Evolutionary conservation across 2,329 filamentous ascomycete genomes (phyloP), one percentile per base, ranked within the genome.

Genomic region (Penicillium oxalicum): DNA sequence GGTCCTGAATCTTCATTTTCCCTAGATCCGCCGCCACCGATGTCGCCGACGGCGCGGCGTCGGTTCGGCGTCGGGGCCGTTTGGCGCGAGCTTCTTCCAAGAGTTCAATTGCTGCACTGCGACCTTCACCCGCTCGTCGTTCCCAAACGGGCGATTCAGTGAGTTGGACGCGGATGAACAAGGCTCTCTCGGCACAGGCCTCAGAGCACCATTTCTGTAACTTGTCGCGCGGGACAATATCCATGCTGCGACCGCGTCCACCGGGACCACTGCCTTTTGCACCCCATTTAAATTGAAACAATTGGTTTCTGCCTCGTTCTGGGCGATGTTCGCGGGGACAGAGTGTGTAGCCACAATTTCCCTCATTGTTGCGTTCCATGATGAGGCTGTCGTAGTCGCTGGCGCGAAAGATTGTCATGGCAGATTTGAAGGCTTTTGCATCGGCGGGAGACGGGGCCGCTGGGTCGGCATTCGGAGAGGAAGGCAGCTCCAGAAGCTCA

Each of bases 91-190:
- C 79, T 66, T 94, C 88, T 46, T 88, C 82, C 1, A 86, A 67
- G 33, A 89, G 62, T 33, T 85, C 77, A 53, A 89, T 80, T 38
- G 74, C 65, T 36, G 77, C 74, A 1, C 72, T 72, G 28, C 77
- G 56, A 9, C 51, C 48, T 41, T 63, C 64, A 27, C 58, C 77
- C 3, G 79, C 82, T 4, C 79, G 79, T 45, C 91, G 78, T 68
- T 93, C 82, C 89, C 91, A 95, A 0, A 87, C 88, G 0, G 90
- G 88, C 53, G 86, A 84, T 63, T 93, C 87, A 56, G 80, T 85
- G 35, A 97, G 79, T 74, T 98, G 93, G 25, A 94, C 87, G 62
- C 90, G 88, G 59, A 97, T 77, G 68, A 90, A 95, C 56, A 95
- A 75, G 2, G 88, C 90, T 42, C 88, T 79, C 55, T 82, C 80